Conservation (phyloP, 257 asterid genomes). For the Solanum raphanifolium region DNA sequence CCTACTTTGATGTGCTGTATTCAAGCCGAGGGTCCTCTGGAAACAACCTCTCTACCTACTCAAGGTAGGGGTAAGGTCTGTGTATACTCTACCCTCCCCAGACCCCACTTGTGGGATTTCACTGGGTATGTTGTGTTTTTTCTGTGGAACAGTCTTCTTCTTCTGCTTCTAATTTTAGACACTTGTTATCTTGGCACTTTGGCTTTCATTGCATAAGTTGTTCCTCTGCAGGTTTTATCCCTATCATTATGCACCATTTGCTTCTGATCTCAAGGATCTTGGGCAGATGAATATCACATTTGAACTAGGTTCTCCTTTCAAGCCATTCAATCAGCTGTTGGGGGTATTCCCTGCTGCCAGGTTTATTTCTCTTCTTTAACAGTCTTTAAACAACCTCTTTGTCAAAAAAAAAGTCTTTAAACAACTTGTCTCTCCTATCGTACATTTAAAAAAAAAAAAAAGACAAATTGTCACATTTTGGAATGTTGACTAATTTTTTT, state of each 20-base stretch:
- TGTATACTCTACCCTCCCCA: not conserved
- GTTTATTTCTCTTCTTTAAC: conserved; percentile 7
- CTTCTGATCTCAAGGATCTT: conserved; percentile 54
- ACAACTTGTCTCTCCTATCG: not conserved
- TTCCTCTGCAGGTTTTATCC: conserved; percentile 41
- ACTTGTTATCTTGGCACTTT: not conserved
- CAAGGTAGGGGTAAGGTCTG: not conserved
- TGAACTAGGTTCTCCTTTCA: conserved; percentile 39
- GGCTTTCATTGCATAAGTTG: not conserved
- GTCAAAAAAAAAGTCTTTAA: too few relatives aligned
- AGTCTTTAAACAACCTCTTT: not conserved
- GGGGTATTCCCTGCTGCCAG: conserved; percentile 60
- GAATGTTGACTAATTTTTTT: not conserved
- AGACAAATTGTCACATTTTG: not conserved
- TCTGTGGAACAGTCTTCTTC: not conserved
- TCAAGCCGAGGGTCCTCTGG: not conserved
- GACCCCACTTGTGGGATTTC: not conserved
- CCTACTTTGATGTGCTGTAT: not conserved
- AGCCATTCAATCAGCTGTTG: conserved; percentile 59
- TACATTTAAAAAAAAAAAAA: not conserved
- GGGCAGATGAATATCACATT: conserved; percentile 28
- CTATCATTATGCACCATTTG: conserved; percentile 42
- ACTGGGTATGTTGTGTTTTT: not conserved
- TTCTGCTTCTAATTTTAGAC: not conserved
- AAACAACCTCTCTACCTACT: not conserved